Base-by-base conservation (phyloP, 441 rosid species). In the Sinapis alba region DNA sequence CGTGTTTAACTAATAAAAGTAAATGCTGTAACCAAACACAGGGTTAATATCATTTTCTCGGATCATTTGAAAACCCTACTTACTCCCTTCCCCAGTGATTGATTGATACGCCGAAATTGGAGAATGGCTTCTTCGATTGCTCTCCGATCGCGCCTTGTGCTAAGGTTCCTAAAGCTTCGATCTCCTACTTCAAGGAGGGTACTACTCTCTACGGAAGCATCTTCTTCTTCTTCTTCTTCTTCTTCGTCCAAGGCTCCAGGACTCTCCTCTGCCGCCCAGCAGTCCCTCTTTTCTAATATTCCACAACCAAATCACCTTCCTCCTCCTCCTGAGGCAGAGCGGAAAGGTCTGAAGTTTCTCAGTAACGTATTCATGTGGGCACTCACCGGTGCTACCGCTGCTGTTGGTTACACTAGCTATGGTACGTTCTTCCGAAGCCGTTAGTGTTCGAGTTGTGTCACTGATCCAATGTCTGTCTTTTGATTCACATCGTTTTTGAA, bases 341-440 rank as follows among this genome's bases (percentile, higher is more conserved):
- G 86, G 68, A 86, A 82, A 73, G 47, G 84, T 21, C 82, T 79
- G 82, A 80, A 73, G 61, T 86, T 86, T 78, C 85, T 95, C 65
- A 84, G 79, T 84, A 86, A 83, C 68, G 89, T 83, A 45, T 74
- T 90, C 58, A 8, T 80, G 26, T 88, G 82, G n/a, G 80, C 89
- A 20, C 32, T 95, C 78, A 81, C 92, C 1, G 97, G 93, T 67
- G 86, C 83, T 71, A 32, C 84, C 53, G 94, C 80, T 61, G 79
- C 82, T 53, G 74, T 84, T 68, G 88, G 93, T 54, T 89, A 86
- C 80, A 87, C 81, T 6, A 81, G 86, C 51, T 95, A 84, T 69
- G 96, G 99, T n/a, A n/a, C n/a, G n/a, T n/a, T n/a, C n/a, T n/a
- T n/a, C n/a, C n/a, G n/a, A n/a, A n/a, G n/a, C n/a, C n/a, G n/a